A percentile compares a stretch with the other conserved stretches of the same genome.
These are phyloP conservation scores for Takakia lepidozioides DNA, from an alignment of 225 moss, liverwort and hornwort species.

Conservation along the genomic window DNA sequence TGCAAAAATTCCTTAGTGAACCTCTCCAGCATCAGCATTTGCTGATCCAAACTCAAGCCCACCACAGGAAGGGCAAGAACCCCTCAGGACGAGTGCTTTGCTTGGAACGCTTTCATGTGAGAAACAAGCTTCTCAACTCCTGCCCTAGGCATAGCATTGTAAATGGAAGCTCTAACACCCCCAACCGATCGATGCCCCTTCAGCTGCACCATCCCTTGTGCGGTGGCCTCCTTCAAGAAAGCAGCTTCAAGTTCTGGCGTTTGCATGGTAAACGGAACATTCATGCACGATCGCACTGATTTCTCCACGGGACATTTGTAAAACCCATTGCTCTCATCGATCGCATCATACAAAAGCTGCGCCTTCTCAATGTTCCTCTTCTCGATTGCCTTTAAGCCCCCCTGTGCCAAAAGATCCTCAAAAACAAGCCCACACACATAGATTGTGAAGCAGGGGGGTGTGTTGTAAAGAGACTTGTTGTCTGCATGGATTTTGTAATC, in stretches of 20 bases:
- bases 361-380: slow-evolving; percentile 83
- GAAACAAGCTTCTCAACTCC: slow-evolving; percentile 96
- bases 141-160: slow-evolving; percentile 97
- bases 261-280: slow-evolving; percentile 95
- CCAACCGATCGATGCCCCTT: slow-evolving; percentile 99
- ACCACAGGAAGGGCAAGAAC: too few species aligned
- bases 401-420: slow-evolving; percentile 80
- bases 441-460: slow-evolving; percentile 91
- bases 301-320: slow-evolving; percentile 94
- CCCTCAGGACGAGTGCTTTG: slow-evolving; percentile 50
- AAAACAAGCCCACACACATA: slow-evolving; percentile 96
- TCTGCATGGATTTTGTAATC: slow-evolving; percentile 94
- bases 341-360: slow-evolving; percentile 75
- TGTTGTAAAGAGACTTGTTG: slow-evolving; percentile 86
- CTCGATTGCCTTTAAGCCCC: slow-evolving; percentile 80
- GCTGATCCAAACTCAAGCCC: too few species aligned
- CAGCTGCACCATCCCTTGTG: slow-evolving; percentile 80
- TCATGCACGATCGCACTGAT: slow-evolving; percentile 90
- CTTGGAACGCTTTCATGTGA: slow-evolving; percentile 89
- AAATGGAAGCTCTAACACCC: slow-evolving; percentile 93
- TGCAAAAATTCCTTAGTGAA: too few species aligned
- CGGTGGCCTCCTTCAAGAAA: slow-evolving; percentile 80
- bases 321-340: slow-evolving; percentile 77
- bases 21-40: too few species aligned
- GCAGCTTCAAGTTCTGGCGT: slow-evolving; percentile 76